A percentile compares a stretch with the other conserved stretches of the same genome.
These are phyloP conservation scores for Xylaria castorea DNA, from an alignment of 495 filamentous ascomycete species.

Conservation along the genomic window DNA sequence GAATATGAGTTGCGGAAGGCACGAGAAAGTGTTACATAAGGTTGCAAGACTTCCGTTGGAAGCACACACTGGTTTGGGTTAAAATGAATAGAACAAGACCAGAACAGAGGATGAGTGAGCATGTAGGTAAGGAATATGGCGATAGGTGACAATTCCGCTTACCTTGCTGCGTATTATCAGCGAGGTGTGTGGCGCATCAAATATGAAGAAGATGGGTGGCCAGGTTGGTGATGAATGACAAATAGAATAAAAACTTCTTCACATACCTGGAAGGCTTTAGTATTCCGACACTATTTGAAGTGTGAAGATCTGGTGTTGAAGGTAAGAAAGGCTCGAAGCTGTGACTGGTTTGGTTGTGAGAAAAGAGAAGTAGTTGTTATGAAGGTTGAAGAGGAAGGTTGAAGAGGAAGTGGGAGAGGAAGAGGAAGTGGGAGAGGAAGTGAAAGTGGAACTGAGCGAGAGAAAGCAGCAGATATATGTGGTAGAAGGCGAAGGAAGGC, in stretches of 20 bases:
- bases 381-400: not conserved
- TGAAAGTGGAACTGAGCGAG: not conserved
- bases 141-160: not conserved
- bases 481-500: not conserved
- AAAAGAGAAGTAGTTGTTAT: not conserved
- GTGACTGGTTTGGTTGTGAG: not conserved
- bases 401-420: not conserved
- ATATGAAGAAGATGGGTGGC: not conserved
- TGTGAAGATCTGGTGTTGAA: not conserved
- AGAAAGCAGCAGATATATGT: not conserved
- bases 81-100: not conserved
- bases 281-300: too few species aligned
- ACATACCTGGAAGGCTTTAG: not conserved
- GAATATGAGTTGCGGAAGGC: not conserved
- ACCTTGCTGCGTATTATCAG: not conserved
- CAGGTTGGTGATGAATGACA: not conserved
- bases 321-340: not conserved
- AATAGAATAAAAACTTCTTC: not conserved
- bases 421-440: not conserved
- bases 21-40: not conserved
- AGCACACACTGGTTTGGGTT: not conserved
- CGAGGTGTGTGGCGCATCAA: not conserved
- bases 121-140: not conserved
- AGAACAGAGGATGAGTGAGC: not conserved
- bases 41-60: not conserved